Percentiles rank a stretch among this genome's conserved stretches.
Conservation (phyloP, 1,284 basidiomycete species). For the Schizophyllum commune region DNA sequence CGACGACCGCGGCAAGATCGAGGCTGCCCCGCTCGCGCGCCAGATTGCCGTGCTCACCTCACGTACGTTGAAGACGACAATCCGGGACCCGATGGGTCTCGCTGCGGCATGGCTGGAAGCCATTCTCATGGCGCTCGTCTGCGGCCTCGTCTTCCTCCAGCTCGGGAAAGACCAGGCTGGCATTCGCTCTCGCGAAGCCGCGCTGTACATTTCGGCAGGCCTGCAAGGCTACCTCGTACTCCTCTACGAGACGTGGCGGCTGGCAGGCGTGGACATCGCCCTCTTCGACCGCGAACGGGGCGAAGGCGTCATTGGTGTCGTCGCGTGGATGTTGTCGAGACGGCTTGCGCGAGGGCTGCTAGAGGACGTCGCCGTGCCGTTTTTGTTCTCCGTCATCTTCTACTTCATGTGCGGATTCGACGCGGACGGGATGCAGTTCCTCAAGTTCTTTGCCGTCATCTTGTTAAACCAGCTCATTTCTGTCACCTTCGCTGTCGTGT, state of each 20-base stretch:
- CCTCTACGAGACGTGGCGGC: constrained; percentile 12
- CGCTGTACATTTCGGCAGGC: constrained; percentile 8
- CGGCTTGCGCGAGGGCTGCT: constrained; percentile 9
- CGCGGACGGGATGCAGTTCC: constrained; percentile 19
- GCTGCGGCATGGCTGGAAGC: constrained; percentile 11
- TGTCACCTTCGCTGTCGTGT: constrained; percentile 29
- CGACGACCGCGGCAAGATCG: neutral
- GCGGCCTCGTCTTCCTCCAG: constrained; percentile 11
- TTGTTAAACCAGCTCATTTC: constrained; percentile 30
- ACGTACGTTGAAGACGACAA: constrained; percentile 8
- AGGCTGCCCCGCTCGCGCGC: constrained; percentile 5
- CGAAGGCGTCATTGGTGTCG: constrained; percentile 18
- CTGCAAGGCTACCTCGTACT: constrained; percentile 12
- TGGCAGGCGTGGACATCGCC: constrained; percentile 18
- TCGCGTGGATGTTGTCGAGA: constrained; percentile 9
- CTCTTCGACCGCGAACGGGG: constrained; percentile 41
- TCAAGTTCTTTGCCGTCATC: constrained; percentile 29
- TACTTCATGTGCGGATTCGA: constrained; percentile 12
- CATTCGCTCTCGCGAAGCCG: constrained; percentile 12
- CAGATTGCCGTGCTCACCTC: constrained; percentile 10
- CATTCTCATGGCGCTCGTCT: constrained; percentile 11
- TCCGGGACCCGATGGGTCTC: constrained; percentile 12
- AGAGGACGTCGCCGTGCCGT: constrained; percentile 12
- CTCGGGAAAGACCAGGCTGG: constrained; percentile 8
- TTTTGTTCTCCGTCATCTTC: constrained; percentile 11